Evolutionary conservation across 176 grass and related monocot genomes (phyloP), one percentile per base, ranked within the genome.

Genomic region (Dactylis glomerata): DNA sequence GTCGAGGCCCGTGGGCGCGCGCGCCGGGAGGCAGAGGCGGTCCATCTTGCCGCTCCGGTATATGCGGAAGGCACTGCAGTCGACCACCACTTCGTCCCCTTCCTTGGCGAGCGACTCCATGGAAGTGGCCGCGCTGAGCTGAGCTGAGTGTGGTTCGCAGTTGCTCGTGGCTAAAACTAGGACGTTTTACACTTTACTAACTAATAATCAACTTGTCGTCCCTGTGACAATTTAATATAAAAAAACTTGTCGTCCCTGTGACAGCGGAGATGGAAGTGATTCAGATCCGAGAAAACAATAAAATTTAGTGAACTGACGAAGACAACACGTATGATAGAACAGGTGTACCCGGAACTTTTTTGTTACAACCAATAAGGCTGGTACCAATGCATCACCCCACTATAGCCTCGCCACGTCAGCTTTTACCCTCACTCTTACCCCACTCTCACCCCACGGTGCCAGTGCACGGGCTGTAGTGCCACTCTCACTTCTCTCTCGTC

Each of bases 41-140:
- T 90, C 89, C 13, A 97, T 81, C 55, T 89, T 86, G 73, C 94
- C 91, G 62, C 82, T 88, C 59, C 82, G 84, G 75, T 88, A 92
- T 37, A 80, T 56, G 27, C 87, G 81, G 16, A 91, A 82, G 58
- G 24, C 6, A 11, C 87, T 38, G n/a, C n/a, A 70, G 5, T 40
- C 76, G 41, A 78, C 0, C n/a, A 32, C 54, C 62, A 88, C 51
- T 63, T 92, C 93, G 34, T 71, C 68, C 57, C 19, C 17, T 1
- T 2, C 34, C 5, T 5, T 36, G 5, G 20, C 22, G 88, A 71
- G 55, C 62, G 26, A 14, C 41, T 46, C 64, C 66, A 79, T 73
- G 50, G 7, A 6, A 1, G 38, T 82, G 49, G 16, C 22, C 19
- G 61, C 38, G 36, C 10, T 3, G 37, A 13, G 38, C 41, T 64